Percentiles rank a stretch among this genome's conserved stretches.
Evolutionary conservation across 495 filamentous ascomycete species (phyloP).

Genomic region (Daldinia bambusicola): DNA sequence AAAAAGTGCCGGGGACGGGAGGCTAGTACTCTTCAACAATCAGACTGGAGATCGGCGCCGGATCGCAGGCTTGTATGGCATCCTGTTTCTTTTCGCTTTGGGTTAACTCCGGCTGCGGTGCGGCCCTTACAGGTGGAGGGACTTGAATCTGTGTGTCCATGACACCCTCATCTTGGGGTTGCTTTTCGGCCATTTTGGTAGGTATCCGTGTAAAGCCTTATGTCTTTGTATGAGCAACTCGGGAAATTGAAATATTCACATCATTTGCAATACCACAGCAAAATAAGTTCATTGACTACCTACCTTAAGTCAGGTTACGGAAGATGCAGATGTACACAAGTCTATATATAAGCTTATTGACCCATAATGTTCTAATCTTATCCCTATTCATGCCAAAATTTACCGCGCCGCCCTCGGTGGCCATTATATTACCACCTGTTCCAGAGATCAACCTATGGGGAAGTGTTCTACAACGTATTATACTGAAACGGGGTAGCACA

Average conservation of each 20-base stretch:
- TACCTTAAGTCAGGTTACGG: too few relatives aligned
- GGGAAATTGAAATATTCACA: not conserved
- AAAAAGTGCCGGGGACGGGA: too few relatives aligned
- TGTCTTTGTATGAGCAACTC: not conserved
- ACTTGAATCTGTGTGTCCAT: not conserved
- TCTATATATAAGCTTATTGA: too few relatives aligned
- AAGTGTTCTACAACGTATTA: not conserved
- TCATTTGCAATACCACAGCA: not conserved
- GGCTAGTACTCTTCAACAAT: conserved; percentile 25
- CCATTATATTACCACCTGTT: not conserved
- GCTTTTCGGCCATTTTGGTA: not conserved
- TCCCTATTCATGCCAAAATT: not conserved
- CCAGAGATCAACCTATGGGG: too few relatives aligned
- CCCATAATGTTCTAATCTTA: not conserved
- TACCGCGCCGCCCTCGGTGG: not conserved
- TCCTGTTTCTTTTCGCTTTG: not conserved
- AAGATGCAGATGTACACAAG: too few relatives aligned
- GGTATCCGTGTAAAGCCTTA: not conserved
- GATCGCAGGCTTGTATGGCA: not conserved
- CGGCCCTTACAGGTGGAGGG: not conserved
- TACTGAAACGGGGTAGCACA: not conserved
- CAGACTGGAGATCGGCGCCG: not conserved
- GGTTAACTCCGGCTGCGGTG: not conserved
- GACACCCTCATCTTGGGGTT: conserved; percentile 1
- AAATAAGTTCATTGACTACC: too few relatives aligned